Evolutionary conservation across 345 rosid species (phyloP), one percentile per base, ranked within the genome.

Genomic region (Citrus glauca): DNA sequence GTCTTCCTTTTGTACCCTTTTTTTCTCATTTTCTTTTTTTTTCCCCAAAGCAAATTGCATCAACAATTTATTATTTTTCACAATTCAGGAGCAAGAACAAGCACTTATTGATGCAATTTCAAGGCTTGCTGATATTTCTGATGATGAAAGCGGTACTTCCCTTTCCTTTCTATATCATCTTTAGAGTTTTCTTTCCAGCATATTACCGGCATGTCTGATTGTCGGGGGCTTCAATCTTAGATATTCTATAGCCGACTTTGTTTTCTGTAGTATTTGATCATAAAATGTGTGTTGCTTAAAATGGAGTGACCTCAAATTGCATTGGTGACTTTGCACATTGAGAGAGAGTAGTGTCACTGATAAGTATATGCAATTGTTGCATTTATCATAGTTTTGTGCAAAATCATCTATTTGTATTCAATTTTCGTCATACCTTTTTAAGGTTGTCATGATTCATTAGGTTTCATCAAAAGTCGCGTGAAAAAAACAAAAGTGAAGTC

Each of bases 61-160:
- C 48, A 66, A 19, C 71, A 56, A 61, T 28, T 35, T 61, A 16
- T 66, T 53, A 10, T 61, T 73, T 73, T 74, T 79, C 55, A 71
- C 13, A 27, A 78, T 86, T 62, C 80, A 93, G 98, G 98, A 92
- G 74, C 98, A 94, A 78, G 98, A 94, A 71, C 88, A 87, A 81
- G 86, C 97, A 3, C 95, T 94, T 68, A 67, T 87, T 67, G 94
- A 83, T 71, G 98, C 97, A 69, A 88, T 94, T 48, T 81, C 92
- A 25, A 91, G 85, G 85, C 89, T 94, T 78, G 91, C 85, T 56
- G 95, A 91, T 73, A 80, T 92, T 75, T 91, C 94, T 4, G 94
- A 92, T 82, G 92, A 94, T 61, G 93, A 90, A 82, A 86, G 87
- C 45, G 94, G 98, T 82, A 87, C 57, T 57, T 82, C 40, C 59